These are phyloP conservation scores for Cryptococcus hybrid DNA, from an alignment of 1,284 basidiomycete genomes.

Conservation along the genomic window DNA sequence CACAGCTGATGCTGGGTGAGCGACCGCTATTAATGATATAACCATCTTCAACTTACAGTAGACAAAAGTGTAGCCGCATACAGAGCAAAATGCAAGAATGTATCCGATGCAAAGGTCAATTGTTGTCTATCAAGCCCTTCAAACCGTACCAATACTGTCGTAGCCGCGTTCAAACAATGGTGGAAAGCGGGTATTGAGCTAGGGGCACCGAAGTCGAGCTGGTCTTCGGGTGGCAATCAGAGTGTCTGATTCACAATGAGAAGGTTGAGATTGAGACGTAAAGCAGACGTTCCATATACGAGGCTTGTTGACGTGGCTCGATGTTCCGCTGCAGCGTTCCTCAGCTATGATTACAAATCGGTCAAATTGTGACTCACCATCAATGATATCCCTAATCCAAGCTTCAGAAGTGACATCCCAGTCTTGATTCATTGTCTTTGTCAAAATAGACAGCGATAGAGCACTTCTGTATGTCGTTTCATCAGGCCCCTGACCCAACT, in stretches of 20 bases:
- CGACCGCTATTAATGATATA: no score
- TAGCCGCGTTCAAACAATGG: constrained; percentile 33
- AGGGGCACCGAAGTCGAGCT: constrained; percentile 20
- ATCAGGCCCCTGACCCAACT: constrained; percentile 6
- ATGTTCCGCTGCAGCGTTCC: constrained; percentile 16
- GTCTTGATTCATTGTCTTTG: constrained; percentile 36
- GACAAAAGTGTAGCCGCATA: constrained; percentile 39
- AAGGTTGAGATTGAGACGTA: constrained; percentile 38
- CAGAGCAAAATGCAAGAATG: constrained; percentile 39
- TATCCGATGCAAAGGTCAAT: constrained; percentile 36
- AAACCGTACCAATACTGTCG: constrained; percentile 28
- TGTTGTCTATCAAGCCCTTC: constrained; percentile 28
- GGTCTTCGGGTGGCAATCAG: constrained; percentile 28
- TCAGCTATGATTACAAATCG: not conserved
- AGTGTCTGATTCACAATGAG: constrained; percentile 37
- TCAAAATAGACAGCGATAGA: constrained; percentile 29
- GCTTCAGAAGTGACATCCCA: constrained; percentile 29
- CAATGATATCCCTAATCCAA: constrained; percentile 37
- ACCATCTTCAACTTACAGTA: constrained; percentile 15
- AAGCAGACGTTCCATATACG: constrained; percentile 31
- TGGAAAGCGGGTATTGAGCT: constrained; percentile 34
- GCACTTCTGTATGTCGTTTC: constrained; percentile 21
- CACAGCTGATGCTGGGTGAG: constrained; percentile 7
- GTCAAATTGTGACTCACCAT: constrained; percentile 18
- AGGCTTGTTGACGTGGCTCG: constrained; percentile 29